These are phyloP conservation scores for Caryopteris hybrid DNA, from an alignment of 305 asterid species.

Conservation along the genomic window DNA sequence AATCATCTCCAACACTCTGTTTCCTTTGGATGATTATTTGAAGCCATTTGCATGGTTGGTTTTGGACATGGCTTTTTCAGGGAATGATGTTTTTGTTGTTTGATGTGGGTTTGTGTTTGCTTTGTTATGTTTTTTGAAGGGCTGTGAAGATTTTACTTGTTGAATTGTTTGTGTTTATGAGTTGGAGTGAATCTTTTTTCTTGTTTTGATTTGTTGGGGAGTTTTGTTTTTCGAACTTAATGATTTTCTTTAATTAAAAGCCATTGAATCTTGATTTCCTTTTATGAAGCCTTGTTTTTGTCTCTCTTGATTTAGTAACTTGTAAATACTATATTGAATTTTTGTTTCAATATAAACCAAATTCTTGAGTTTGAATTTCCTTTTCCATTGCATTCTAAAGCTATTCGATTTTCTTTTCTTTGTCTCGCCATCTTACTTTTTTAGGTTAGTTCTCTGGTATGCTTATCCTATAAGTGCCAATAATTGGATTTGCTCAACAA, in stretches of 20 bases:
- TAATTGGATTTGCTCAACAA: background rate
- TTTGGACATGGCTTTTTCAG: no score
- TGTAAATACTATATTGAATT: constrained; percentile 1
- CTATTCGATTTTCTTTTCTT: background rate
- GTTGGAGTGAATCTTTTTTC: no score
- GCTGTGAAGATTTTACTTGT: no score
- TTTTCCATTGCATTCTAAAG: constrained; percentile 6
- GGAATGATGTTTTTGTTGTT: background rate
- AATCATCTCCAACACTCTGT: background rate
- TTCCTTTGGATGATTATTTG: no score
- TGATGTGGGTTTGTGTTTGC: constrained; percentile 12
- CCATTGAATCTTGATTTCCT: background rate
- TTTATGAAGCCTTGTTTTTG: background rate
- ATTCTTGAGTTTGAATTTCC: background rate
- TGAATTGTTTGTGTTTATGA: background rate
- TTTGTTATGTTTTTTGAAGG: background rate
- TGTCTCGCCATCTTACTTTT: background rate
- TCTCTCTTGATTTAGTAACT: constrained; percentile 1
- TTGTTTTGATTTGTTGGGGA: no score
- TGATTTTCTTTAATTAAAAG: background rate
- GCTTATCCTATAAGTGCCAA: background rate
- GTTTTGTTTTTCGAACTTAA: background rate
- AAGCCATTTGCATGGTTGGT: constrained; percentile 20
- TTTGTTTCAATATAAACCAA: background rate
- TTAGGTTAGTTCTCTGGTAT: background rate